Evolutionary conservation across 192 early-diverging fungal genomes (phyloP), one percentile per base, ranked within the genome.

Genomic region (Rhizophagus prolifer): DNA sequence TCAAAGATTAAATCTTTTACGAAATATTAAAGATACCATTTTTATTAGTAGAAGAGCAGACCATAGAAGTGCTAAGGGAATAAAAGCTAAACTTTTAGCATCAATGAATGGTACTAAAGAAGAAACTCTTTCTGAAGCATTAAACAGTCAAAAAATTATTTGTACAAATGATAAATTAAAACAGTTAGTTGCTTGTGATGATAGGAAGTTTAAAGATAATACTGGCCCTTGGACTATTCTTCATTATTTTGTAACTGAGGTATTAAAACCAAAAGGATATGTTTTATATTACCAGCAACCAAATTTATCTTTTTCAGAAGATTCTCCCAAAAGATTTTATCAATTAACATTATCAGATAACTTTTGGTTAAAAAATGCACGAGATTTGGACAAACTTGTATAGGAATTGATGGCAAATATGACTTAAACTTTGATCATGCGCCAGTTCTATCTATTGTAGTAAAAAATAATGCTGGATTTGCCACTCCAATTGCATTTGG

Each of bases 161-260:
- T 72, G 47, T 72, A 19, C 12, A 9, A 4, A 72, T 58, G 54
- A 72, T 25, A 72, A 26, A 34, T 38, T 72, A 3, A 72, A 58
- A 31, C 41, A 28, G 2, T 28, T 72, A 23, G 10, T 72, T 31
- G 9, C 47, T 58, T 1, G 12, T 54, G 28, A 72, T 47, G 28
- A 72, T 58, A 47, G 10, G 16, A 72, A 26, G 28, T 36, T 71
- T 13, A 71, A 54, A 50, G 70, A 71, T 10, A 72, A 58, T 31
- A 6, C 47, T 58, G 70, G 47, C 30, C 9, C 14, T 34, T 67
- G 34, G 34, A 67, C 34, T 10, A 67, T 67, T 67, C 34, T 72
- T 1, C 70, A 72, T 28, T 58, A 71, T 71, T n/a, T 72, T 21
- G 30, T 72, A 50, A 31, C 14, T 25, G 70, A 72, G 6, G 1